phyloP scores from a whole-genome alignment of 495 filamentous ascomycete genomes.

The Tuber calosporum region DNA sequence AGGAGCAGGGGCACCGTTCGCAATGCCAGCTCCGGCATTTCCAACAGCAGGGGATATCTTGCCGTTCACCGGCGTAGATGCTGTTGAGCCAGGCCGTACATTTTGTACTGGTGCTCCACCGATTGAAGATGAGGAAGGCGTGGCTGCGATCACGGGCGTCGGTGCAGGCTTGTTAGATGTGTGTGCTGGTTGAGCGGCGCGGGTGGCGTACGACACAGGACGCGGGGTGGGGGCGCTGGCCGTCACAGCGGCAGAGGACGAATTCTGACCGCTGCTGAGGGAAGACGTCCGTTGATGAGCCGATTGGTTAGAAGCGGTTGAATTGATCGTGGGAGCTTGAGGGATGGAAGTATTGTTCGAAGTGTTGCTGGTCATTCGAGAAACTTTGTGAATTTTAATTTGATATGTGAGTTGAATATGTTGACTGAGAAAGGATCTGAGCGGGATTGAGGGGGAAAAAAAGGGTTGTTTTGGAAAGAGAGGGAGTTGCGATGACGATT shows the following conservation, averaged over 20 bases:
- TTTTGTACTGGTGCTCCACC: constrained; percentile 41
- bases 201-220: constrained; percentile 40
- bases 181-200: constrained; percentile 11
- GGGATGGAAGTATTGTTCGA: constrained; percentile 37
- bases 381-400: constrained; percentile 36
- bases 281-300: constrained; percentile 40
- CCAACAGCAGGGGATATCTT: constrained; percentile 38
- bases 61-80: constrained; percentile 41
- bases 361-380: constrained; percentile 43
- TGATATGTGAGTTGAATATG: constrained; percentile 24
- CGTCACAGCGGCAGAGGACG: constrained; percentile 42
- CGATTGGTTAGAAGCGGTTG: constrained; percentile 34
- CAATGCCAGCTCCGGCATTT: constrained; percentile 34
- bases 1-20: constrained; percentile 32
- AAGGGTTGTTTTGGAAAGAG: background rate
- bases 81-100: constrained; percentile 37
- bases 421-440: background rate
- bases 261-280: constrained; percentile 37
- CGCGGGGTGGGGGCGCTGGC: constrained; percentile 42
- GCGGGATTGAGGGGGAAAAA: background rate
- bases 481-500: background rate
- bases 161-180: constrained; percentile 32
- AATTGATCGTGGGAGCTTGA: constrained; percentile 36
- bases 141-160: constrained; percentile 31
- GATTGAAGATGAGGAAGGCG: constrained; percentile 28